These are phyloP conservation scores for Voacanga thouarsii DNA, from an alignment of 257 asterid species.

Conservation along the genomic window DNA sequence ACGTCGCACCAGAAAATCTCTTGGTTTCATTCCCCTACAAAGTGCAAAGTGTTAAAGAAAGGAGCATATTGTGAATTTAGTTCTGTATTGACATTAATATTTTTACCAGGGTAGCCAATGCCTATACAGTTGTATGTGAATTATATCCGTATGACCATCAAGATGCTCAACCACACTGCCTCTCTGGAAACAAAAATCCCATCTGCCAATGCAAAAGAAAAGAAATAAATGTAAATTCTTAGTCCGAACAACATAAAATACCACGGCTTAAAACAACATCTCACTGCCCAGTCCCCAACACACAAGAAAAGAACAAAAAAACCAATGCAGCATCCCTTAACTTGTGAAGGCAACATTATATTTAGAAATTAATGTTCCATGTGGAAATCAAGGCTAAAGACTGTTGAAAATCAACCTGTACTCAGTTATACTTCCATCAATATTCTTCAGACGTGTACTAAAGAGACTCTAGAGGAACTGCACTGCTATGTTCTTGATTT, in stretches of 20 bases:
- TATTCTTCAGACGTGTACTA: not conserved
- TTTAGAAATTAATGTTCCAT: not conserved
- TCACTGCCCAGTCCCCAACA: not conserved
- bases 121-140: conserved; percentile 65
- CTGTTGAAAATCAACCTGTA: not conserved
- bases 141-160: conserved; percentile 85
- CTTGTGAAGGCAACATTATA: not conserved
- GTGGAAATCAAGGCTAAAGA: not conserved
- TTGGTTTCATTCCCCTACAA: conserved; percentile 77
- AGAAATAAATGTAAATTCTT: not conserved
- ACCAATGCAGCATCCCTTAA: not conserved
- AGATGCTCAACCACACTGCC: conserved; percentile 85
- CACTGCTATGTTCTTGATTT: not conserved
- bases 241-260: not conserved
- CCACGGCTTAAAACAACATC: not conserved
- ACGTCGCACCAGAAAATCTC: conserved; percentile 78
- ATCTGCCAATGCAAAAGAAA: conserved; percentile 46
- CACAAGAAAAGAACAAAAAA: not conserved
- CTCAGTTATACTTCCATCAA: not conserved
- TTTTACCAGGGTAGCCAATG: conserved; percentile 91
- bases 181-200: conserved; percentile 79
- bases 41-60: conserved; percentile 18
- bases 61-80: conserved; percentile 6
- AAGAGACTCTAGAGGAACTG: not conserved
- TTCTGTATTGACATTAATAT: conserved; percentile 15